Percentiles rank a stretch among this genome's conserved stretches.
phyloP scores from a whole-genome alignment of 495 filamentous ascomycete genomes.

The Neurospora sp. region DNA sequence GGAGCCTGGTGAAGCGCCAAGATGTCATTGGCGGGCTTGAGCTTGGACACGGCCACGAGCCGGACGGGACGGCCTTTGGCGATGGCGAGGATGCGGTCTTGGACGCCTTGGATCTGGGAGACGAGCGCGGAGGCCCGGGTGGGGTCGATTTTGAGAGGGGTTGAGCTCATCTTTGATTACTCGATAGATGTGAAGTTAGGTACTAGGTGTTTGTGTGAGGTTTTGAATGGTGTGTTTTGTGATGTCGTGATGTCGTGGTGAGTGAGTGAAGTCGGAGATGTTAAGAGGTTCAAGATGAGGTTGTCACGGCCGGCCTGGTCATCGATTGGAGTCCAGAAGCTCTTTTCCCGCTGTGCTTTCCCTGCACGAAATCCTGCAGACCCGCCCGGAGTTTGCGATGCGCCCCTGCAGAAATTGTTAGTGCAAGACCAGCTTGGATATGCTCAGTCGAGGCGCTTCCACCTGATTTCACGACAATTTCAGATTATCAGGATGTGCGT shows the following conservation, averaged over 20 bases:
- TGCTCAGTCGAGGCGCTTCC: no score
- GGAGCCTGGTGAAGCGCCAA: constrained; percentile 62
- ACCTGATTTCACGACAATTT: no score
- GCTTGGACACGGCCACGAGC: constrained; percentile 86
- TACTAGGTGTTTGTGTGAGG: background rate
- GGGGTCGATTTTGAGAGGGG: constrained; percentile 37
- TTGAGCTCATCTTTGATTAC: background rate
- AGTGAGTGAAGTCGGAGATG: background rate
- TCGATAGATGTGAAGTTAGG: background rate
- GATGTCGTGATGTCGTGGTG: background rate
- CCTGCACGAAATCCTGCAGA: background rate
- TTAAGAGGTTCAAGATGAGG: background rate
- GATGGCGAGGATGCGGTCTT: constrained; percentile 32
- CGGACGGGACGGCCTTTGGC: constrained; percentile 48
- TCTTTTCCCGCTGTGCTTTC: background rate
- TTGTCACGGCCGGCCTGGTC: background rate
- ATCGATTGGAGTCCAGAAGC: background rate
- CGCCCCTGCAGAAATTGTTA: background rate
- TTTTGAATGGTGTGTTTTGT: background rate
- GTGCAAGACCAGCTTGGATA: background rate
- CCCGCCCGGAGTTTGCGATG: background rate
- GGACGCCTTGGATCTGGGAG: constrained; percentile 37
- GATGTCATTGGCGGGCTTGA: constrained; percentile 84
- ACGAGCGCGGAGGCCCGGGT: constrained; percentile 38
- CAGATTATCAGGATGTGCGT: no score